phyloP scores from a whole-genome alignment of 805 yeast species.

The Hanseniaspora meyeri region DNA sequence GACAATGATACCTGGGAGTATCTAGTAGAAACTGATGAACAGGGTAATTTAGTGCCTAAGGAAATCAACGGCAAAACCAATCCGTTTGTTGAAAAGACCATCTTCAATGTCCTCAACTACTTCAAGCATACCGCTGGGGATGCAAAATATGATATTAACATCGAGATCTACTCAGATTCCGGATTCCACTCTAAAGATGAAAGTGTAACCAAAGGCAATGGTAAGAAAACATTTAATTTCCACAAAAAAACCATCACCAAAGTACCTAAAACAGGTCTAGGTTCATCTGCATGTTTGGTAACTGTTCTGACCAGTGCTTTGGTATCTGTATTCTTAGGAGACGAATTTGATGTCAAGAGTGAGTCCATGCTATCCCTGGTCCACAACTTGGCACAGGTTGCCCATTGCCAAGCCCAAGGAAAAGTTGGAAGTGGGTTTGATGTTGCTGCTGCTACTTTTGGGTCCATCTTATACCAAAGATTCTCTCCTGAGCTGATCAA shows the following conservation, averaged over 20 bases:
- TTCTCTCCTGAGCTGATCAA: constrained; percentile 48
- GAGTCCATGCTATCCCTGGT: constrained; percentile 29
- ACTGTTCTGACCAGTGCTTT: constrained; percentile 66
- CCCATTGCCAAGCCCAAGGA: constrained; percentile 89
- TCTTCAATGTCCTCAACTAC: constrained; percentile 45
- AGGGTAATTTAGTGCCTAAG: constrained; percentile 16
- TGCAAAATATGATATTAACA: constrained; percentile 26
- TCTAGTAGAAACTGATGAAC: constrained; percentile 20
- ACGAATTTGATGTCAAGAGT: constrained; percentile 26
- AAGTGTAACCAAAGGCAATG: constrained; percentile 29
- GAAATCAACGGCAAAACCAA: constrained; percentile 35
- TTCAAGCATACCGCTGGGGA: constrained; percentile 21
- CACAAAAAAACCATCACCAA: constrained; percentile 50
- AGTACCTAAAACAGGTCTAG: constrained; percentile 89
- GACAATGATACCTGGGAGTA: constrained; percentile 58
- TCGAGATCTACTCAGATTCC: constrained; percentile 70
- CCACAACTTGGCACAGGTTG: constrained; percentile 76
- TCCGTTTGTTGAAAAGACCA: constrained; percentile 63
- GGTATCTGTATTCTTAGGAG: constrained; percentile 33
- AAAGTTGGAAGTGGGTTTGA: constrained; percentile 96
- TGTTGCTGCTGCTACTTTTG: constrained; percentile 89
- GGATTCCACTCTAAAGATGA: constrained; percentile 74
- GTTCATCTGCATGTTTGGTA: constrained; percentile 90
- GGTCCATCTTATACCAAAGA: constrained; percentile 71
- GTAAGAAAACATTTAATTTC: constrained; percentile 38